phyloP scores from a whole-genome alignment of 2,329 filamentous ascomycete species.

The Neofusicoccum ribis region DNA sequence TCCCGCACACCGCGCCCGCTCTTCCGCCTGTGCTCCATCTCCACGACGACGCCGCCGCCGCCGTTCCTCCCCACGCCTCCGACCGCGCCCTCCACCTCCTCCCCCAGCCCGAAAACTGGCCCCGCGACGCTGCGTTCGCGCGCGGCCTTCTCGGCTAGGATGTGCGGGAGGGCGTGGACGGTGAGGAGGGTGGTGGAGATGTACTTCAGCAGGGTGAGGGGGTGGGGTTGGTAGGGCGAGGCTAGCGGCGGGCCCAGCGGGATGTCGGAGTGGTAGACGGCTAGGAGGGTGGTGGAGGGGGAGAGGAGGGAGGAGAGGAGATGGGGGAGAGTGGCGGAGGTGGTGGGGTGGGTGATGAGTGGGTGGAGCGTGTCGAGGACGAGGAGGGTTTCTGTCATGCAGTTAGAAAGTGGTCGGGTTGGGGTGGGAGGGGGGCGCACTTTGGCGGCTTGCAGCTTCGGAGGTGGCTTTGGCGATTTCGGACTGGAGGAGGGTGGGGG shows the following conservation, averaged over 20 bases:
- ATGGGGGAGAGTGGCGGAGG: slow-evolving; percentile 53
- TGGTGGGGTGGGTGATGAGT: slow-evolving; percentile 56
- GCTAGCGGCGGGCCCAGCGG: slow-evolving; percentile 49
- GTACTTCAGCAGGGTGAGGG: slow-evolving; percentile 73
- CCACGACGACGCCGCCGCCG: too few species aligned
- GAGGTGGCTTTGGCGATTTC: slow-evolving; percentile 53
- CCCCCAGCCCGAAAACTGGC: too few species aligned
- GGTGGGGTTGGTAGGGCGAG: slow-evolving; percentile 41
- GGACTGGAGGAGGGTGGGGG: slow-evolving; percentile 56
- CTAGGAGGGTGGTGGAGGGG: slow-evolving; percentile 70
- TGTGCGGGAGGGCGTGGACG: too few species aligned
- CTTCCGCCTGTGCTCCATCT: too few species aligned
- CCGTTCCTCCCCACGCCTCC: too few species aligned
- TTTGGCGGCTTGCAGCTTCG: neutral
- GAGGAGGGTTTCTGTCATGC: slow-evolving; percentile 65
- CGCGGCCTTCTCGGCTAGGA: too few species aligned
- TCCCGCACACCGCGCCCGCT: too few species aligned
- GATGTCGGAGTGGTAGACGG: slow-evolving; percentile 80
- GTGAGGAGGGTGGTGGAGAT: slow-evolving; percentile 85
- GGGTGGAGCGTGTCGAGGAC: slow-evolving; percentile 79
- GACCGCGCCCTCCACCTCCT: too few species aligned
- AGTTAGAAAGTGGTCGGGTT: neutral
- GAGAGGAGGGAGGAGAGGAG: slow-evolving; percentile 71
- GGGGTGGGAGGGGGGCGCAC: neutral
- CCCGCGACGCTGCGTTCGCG: too few species aligned